Percentiles rank a stretch among this genome's conserved stretches.
These are phyloP conservation scores for Candida adriatica DNA, from an alignment of 805 yeast species.

Conservation along the genomic window DNA sequence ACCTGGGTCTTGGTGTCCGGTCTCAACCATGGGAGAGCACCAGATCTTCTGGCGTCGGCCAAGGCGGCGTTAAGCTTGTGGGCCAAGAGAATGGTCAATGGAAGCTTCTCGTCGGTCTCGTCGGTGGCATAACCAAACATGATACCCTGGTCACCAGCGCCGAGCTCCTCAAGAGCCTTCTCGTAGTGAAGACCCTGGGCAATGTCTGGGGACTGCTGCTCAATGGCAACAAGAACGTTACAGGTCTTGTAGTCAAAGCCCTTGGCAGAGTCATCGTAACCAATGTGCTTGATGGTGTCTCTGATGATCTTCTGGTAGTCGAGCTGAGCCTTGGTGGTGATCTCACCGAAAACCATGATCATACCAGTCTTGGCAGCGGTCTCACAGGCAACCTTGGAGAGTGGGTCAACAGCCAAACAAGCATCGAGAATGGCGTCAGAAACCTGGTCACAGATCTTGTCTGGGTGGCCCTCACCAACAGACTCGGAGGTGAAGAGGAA, in stretches of 20 bases:
- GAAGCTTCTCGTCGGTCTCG: conserved; percentile 96
- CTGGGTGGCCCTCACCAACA: conserved; percentile 94
- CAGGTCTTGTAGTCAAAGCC: conserved; percentile 99
- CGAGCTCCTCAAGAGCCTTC: conserved; percentile 90
- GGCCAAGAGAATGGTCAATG: conserved; percentile 88
- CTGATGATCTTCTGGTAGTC: conserved; percentile 97
- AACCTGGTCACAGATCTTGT: conserved; percentile 97
- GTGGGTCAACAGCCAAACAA: conserved; percentile 90
- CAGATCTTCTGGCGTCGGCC: conserved; percentile 96
- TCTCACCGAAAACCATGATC: conserved; percentile 99
- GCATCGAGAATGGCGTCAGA: conserved; percentile 98
- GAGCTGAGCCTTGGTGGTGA: conserved; percentile 90
- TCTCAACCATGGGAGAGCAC: conserved; percentile 93
- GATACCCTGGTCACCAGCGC: conserved; percentile 99
- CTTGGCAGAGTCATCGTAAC: conserved; percentile 92
- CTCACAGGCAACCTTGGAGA: conserved; percentile 98
- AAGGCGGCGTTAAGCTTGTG: conserved; percentile 95
- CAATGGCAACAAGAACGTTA: conserved; percentile 97
- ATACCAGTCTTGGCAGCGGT: conserved; percentile 99
- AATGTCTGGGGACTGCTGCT: conserved; percentile 98
- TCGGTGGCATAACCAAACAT: conserved; percentile 99
- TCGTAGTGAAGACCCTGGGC: conserved; percentile 99
- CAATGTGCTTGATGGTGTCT: conserved; percentile 97
- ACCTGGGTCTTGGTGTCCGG: conserved; percentile 99
- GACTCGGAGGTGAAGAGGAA: conserved; percentile 79